Evolutionary conservation across 805 yeast genomes (phyloP).

Genomic region (Schwanniomyces occidentalis): DNA sequence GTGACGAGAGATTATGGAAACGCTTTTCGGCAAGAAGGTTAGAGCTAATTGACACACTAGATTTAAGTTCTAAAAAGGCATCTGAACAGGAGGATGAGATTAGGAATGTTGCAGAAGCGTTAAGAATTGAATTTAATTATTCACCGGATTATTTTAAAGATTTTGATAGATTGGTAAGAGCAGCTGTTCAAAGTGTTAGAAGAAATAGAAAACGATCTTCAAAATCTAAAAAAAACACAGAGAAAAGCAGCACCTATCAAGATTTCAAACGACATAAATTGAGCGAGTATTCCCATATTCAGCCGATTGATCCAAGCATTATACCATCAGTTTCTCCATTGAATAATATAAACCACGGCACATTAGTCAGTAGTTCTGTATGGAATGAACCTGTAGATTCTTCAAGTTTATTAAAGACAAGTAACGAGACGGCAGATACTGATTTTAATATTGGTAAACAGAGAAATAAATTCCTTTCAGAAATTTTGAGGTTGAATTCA

Average conservation of each 20-base stretch:
- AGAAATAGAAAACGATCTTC: slow-evolving; percentile 76
- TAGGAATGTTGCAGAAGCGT: slow-evolving; percentile 69
- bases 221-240: slow-evolving; percentile 22
- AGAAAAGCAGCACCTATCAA: neutral
- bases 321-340: neutral
- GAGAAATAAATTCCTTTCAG: slow-evolving; percentile 27
- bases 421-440: slow-evolving; percentile 1
- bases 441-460: slow-evolving; percentile 2
- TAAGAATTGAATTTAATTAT: slow-evolving; percentile 78
- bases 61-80: slow-evolving; percentile 71
- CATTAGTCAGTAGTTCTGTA: neutral
- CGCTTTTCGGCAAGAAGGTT: slow-evolving; percentile 86
- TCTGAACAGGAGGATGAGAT: slow-evolving; percentile 89
- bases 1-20: slow-evolving; percentile 85
- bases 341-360: too few species aligned
- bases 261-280: neutral
- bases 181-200: slow-evolving; percentile 91
- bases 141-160: slow-evolving; percentile 59
- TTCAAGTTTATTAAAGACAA: neutral
- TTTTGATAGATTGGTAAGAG: slow-evolving; percentile 86
- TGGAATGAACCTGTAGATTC: neutral
- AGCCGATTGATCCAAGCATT: neutral
- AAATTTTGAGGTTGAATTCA: slow-evolving; percentile 33
- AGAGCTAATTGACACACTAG: slow-evolving; percentile 79
- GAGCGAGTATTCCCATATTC: slow-evolving; percentile 1